Base-by-base conservation (phyloP, 768 basidiomycete genomes). In the Mycena rosella region DNA sequence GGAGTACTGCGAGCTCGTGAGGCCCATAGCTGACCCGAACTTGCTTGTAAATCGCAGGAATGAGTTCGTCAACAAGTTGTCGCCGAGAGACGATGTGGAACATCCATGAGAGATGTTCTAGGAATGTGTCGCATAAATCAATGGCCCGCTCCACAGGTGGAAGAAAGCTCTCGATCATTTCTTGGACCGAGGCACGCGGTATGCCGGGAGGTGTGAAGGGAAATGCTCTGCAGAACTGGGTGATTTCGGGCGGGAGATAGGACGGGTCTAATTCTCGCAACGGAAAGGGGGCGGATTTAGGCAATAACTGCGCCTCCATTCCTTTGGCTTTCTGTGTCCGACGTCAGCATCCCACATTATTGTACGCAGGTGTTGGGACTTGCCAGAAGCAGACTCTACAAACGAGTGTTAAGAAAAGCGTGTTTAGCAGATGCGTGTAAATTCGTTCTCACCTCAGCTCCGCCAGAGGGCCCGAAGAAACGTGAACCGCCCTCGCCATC, bases 81-180 rank as follows among this genome's bases (percentile, higher is more conserved):
- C 81, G 80, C 13, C 84, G 82, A 53, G 84, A 83, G 27, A 86
- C 82, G 63, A 86, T 82, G 56, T 79, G 79, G 68, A 84, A 83
- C 81, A 85, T 84, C 85, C 85, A 86, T 18, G 85, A 83, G 38
- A 84, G 75, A 63, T 85, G 82, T 64, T 86, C 81, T 26, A 85
- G 67, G 66, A 86, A 86, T 1, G 80, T 84, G 45, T 86, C 82
- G 70, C 83, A 85, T 36, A 87, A 73, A 7, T 72, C 60, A 20
- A 80, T 79, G 18, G 85, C 83, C 36, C 81, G 80, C 52, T 82
- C 77, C 9, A 83, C 68, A 3, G 83, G 73, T 2, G 86, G 86
- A 14, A 88, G 78, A 68, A 82, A 84, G 1, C 79, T 75, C 73
- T 85, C 82, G 61, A 87, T 86, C 72, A 77, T 76, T 14, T 73